Evolutionary conservation across 371 early-diverging fungal genomes (phyloP).

Genomic region (Mycotypha africana): DNA sequence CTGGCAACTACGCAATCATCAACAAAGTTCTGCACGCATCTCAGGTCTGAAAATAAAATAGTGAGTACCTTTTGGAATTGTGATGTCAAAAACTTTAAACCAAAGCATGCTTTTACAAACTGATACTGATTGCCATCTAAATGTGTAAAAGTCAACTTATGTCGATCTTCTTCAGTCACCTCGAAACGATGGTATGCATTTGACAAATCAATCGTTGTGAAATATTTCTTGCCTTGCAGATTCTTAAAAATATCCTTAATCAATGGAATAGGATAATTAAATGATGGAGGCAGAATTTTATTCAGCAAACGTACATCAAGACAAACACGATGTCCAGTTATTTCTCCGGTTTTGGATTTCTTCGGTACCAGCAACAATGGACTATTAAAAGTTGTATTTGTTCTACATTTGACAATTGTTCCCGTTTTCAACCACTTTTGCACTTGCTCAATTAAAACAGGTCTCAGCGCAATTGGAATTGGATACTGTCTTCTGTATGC

Average conservation of each 20-base stretch:
- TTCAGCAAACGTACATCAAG: conserved; percentile 10
- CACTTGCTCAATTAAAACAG: too few relatives aligned
- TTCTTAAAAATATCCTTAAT: conserved; percentile 11
- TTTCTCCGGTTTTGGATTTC: too few relatives aligned
- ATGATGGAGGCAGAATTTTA: neutral
- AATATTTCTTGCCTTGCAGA: conserved; percentile 1
- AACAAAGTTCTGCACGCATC: conserved; percentile 3
- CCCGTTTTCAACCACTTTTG: too few relatives aligned
- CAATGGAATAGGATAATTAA: conserved; percentile 5
- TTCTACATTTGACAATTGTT: too few relatives aligned
- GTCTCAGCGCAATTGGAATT: too few relatives aligned
- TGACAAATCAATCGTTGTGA: conserved; percentile 7
- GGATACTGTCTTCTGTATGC: too few relatives aligned
- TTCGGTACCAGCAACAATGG: too few relatives aligned
- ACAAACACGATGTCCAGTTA: conserved; percentile 8
- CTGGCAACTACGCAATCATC: conserved; percentile 9
- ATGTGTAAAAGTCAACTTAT: conserved; percentile 9
- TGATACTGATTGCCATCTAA: neutral
- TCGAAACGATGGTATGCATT: conserved; percentile 7
- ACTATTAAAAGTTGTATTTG: too few relatives aligned
- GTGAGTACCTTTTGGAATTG: conserved; percentile 1
- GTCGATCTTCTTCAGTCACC: neutral
- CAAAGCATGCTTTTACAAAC: neutral
- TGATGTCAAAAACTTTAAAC: conserved; percentile 1
- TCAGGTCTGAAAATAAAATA: conserved; percentile 7